Evolutionary conservation across 768 basidiomycete genomes (phyloP).

Genomic region (Amanita polypyramis): DNA sequence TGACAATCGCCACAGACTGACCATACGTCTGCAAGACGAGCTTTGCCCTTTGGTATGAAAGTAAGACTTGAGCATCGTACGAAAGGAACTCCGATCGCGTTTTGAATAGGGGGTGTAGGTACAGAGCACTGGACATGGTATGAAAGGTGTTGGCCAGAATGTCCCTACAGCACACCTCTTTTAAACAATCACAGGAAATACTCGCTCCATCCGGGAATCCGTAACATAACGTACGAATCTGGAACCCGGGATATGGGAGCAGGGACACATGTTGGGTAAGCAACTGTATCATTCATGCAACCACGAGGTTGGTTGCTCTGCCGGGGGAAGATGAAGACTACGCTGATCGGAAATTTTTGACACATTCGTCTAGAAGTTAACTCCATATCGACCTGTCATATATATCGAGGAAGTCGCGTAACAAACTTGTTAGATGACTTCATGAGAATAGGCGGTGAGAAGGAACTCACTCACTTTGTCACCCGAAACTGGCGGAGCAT

Average conservation of each 20-base stretch:
- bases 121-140: slow-evolving; percentile 27
- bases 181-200: neutral
- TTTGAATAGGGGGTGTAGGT: slow-evolving; percentile 37
- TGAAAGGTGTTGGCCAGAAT: neutral
- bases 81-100: slow-evolving; percentile 32
- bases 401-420: slow-evolving; percentile 13
- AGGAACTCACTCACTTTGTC: too few relatives aligned
- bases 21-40: slow-evolving; percentile 40
- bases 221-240: slow-evolving; percentile 11
- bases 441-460: slow-evolving; percentile 3
- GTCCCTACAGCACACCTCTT: neutral
- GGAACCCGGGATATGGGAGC: slow-evolving; percentile 7
- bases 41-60: slow-evolving; percentile 41
- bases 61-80: slow-evolving; percentile 32
- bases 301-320: slow-evolving; percentile 17
- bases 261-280: slow-evolving; percentile 1
- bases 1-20: slow-evolving; percentile 15
- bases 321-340: slow-evolving; percentile 16
- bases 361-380: neutral
- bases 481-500: slow-evolving; percentile 13
- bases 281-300: neutral
- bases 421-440: slow-evolving; percentile 9
- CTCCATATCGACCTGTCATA: slow-evolving; percentile 9
- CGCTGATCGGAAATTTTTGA: slow-evolving; percentile 13
- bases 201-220: slow-evolving; percentile 3